These are phyloP conservation scores for Xylariaceae sp. DNA, from an alignment of 2,329 filamentous ascomycete species.

Conservation along the genomic window DNA sequence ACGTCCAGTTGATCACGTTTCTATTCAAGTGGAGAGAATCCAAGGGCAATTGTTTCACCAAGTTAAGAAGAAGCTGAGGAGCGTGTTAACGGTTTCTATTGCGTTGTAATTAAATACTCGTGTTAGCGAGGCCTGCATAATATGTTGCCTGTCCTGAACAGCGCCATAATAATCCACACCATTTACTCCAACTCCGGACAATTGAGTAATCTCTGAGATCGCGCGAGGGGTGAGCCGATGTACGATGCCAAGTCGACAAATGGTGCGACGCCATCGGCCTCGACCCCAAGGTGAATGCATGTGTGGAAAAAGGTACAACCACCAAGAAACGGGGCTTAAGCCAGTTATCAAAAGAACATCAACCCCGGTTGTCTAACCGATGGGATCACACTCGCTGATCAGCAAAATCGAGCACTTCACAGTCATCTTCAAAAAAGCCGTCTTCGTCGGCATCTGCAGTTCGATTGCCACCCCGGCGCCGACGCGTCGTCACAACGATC, in stretches of 20 bases:
- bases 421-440: slow-evolving; percentile 89
- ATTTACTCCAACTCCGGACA: slow-evolving; percentile 27
- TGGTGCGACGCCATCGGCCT: not conserved
- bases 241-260: slow-evolving; percentile 1
- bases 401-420: slow-evolving; percentile 86
- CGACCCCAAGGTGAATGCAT: not conserved
- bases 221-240: slow-evolving; percentile 18
- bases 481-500: slow-evolving; percentile 76
- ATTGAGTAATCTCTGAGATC: slow-evolving; percentile 18
- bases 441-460: slow-evolving; percentile 55
- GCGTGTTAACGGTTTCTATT: slow-evolving; percentile 18
- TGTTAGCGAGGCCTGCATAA: slow-evolving; percentile 20
- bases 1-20: not conserved
- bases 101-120: slow-evolving; percentile 24
- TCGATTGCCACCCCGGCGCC: slow-evolving; percentile 57
- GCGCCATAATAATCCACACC: slow-evolving; percentile 27
- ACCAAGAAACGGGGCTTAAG: slow-evolving; percentile 9
- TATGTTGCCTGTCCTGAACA: slow-evolving; percentile 21
- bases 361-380: slow-evolving; percentile 6
- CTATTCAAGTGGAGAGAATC: not conserved
- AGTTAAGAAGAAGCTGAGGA: not conserved
- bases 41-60: not conserved
- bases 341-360: slow-evolving; percentile 9
- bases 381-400: slow-evolving; percentile 56
- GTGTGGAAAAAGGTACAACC: slow-evolving; percentile 1